Percentiles rank a stretch among this genome's conserved stretches.
phyloP scores from a whole-genome alignment of 129 eudicot species.

The Daucus carota region DNA sequence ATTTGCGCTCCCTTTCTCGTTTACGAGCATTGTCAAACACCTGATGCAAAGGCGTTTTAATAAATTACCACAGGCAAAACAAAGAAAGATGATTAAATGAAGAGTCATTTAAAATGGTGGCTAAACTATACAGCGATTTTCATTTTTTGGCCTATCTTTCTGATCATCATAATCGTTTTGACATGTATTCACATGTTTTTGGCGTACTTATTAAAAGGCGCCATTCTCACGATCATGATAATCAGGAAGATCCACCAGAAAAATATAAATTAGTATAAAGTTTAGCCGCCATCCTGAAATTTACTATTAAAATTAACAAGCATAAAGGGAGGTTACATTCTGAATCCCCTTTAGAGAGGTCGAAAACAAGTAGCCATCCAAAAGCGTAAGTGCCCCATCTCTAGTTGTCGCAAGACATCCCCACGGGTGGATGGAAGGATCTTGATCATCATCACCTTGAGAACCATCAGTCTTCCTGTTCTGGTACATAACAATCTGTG shows the following conservation, averaged over 20 bases:
- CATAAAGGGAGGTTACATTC: constrained; percentile 38
- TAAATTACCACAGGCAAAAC: constrained; percentile 7
- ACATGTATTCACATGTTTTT: no score
- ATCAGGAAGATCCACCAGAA: no score
- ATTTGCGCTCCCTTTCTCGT: constrained; percentile 83
- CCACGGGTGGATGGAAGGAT: constrained; percentile 99
- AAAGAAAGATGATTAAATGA: not conserved
- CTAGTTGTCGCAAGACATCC: constrained; percentile 80
- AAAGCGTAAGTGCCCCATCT: constrained; percentile 79
- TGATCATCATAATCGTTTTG: no score
- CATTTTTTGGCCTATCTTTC: no score
- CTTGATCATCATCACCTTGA: constrained; percentile 69
- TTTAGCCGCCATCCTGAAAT: no score
- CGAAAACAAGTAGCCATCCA: constrained; percentile 72
- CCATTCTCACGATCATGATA: no score
- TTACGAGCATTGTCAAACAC: constrained; percentile 92
- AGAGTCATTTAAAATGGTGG: no score
- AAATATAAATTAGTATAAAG: no score
- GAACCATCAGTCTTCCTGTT: constrained; percentile 49
- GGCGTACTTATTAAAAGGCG: no score
- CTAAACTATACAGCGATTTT: no score
- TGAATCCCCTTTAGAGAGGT: constrained; percentile 83
- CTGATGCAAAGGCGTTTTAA: constrained; percentile 32
- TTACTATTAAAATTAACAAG: not conserved
- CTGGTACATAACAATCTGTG: constrained; percentile 88